These are phyloP conservation scores for Paraurostyla sp. DNA, from an alignment of 73 alveolate genomes.

Conservation along the genomic window DNA sequence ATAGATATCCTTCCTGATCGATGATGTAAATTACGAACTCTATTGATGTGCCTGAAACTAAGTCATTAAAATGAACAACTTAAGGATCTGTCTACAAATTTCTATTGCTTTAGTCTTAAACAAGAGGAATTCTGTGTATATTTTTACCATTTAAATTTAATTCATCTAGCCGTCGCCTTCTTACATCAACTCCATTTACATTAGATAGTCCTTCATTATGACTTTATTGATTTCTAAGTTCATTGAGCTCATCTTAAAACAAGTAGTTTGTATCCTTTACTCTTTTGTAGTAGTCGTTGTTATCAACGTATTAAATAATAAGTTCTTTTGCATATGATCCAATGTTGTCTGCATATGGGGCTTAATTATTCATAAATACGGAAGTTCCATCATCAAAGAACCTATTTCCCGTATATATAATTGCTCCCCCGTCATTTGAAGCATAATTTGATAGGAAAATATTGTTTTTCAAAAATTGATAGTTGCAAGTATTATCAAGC, in stretches of 20 bases:
- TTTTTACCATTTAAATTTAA: no score
- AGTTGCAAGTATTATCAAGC: neutral
- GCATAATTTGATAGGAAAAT: slow-evolving; percentile 5
- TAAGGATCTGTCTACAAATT: neutral
- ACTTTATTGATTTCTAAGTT: no score
- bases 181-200: no score
- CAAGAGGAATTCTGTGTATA: no score
- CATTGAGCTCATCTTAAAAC: no score
- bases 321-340: neutral
- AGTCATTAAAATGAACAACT: neutral
- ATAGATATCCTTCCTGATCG: slow-evolving; percentile 44
- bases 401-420: neutral
- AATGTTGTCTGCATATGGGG: slow-evolving; percentile 20
- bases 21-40: neutral
- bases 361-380: neutral
- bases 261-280: neutral
- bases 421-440: slow-evolving; percentile 60
- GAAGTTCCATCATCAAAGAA: neutral
- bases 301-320: neutral
- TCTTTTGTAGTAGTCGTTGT: slow-evolving; percentile 20
- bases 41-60: slow-evolving; percentile 27
- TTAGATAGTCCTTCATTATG: no score
- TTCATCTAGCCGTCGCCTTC: no score
- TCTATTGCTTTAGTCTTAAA: no score
- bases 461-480: neutral